Evolutionary conservation across 2,329 filamentous ascomycete species (phyloP), one percentile per base, ranked within the genome.

Genomic region (Knufia petricola): DNA sequence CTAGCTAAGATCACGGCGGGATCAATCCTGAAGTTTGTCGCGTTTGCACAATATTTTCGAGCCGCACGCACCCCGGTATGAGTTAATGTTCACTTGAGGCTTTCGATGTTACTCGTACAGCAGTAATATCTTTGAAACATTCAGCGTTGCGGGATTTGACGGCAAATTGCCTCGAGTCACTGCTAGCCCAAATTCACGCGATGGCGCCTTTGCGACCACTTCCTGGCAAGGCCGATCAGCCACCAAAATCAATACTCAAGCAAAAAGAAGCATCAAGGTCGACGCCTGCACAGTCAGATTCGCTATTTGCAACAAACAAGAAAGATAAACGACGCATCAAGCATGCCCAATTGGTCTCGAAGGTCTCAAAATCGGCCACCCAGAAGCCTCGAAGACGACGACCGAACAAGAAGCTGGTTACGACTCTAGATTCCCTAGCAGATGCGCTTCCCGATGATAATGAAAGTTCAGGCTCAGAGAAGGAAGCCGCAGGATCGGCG

Each of bases 271-370:
- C 3, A 19, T 28, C 21, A 39, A 21, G n/a, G 3, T 30, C 44
- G 8, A 30, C 19, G 17, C 3, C 3, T 15, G 20, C 21, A 12
- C 3, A 49, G 6, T 38, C 48, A 32, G 32, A 44, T 1, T 49
- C 52, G 24, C 50, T 59, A 4, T 89, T 90, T 66, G 70, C 80
- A 52, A 76, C 80, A 48, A 81, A 76, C 54, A 96, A 95, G 68
- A 82, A 78, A 62, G 86, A 94, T 70, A 94, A 90, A 71, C 84
- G 83, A 20, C 70, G 75, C 28, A 86, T 94, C 59, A 89, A 88
- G 63, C 87, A 87, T 72, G 84, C 84, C 0, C 69, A 81, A 12
- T 87, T 96, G 55, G 72, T 94, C 23, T 82, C 80, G 17, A 84
- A 82, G 54, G 84, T 95, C 59, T 71, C 81, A 56, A 87, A 88